Percentiles rank a stretch among this genome's conserved stretches.
Evolutionary conservation across 148 eudicot species (phyloP).

Genomic region (Cornus suecica): DNA sequence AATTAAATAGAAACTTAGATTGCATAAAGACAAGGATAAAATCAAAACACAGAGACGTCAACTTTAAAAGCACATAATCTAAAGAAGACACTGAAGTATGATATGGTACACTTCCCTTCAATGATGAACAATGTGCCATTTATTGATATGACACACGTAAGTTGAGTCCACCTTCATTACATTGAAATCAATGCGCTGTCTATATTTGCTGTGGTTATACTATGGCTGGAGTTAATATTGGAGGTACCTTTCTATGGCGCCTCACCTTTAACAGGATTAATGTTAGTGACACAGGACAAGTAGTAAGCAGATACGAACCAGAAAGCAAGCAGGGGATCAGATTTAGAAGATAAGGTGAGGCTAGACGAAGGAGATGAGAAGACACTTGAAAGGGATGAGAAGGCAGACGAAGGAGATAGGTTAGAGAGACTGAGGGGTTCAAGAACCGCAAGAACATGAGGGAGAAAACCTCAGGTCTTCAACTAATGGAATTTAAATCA

Average conservation of each 20-base stretch:
- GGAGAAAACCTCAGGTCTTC: too few relatives aligned
- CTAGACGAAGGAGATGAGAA: too few relatives aligned
- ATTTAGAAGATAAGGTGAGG: too few relatives aligned
- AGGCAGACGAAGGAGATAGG: too few relatives aligned
- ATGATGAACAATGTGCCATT: background rate
- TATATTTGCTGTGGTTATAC: background rate
- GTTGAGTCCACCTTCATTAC: background rate
- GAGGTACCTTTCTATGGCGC: background rate
- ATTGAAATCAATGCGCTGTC: background rate
- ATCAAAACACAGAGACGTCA: background rate
- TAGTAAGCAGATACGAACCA: too few relatives aligned
- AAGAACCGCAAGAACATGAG: too few relatives aligned
- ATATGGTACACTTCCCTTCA: background rate
- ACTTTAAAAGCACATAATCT: background rate
- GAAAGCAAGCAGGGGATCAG: too few relatives aligned
- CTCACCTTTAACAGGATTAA: background rate
- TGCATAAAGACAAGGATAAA: background rate
- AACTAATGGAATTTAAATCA: too few relatives aligned
- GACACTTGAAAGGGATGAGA: too few relatives aligned
- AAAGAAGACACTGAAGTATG: background rate
- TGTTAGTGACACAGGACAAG: background rate
- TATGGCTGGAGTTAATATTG: background rate
- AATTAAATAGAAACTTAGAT: background rate
- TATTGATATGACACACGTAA: background rate
- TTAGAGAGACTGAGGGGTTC: too few relatives aligned